Percentiles rank a stretch among this genome's conserved stretches.
phyloP scores from a whole-genome alignment of 768 basidiomycete genomes.

The Lactifluus subvellereus region DNA sequence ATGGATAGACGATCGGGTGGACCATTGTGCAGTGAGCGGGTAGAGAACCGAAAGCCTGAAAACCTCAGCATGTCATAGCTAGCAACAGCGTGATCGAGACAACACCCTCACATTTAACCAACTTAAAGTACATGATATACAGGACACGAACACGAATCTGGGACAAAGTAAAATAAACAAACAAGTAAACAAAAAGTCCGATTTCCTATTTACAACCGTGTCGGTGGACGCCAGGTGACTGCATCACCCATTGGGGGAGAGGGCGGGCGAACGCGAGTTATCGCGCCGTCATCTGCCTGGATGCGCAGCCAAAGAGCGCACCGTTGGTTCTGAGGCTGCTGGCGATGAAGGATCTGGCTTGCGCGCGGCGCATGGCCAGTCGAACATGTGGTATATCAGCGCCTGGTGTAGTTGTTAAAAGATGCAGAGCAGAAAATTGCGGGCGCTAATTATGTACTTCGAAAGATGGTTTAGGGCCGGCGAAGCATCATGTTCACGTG shows the following conservation, averaged over 20 bases:
- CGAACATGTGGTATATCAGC: slow-evolving; percentile 27
- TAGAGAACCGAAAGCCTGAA: not conserved
- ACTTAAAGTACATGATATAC: not conserved
- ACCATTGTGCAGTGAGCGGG: not conserved
- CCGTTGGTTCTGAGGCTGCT: slow-evolving; percentile 24
- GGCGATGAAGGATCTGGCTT: slow-evolving; percentile 23
- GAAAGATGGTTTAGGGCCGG: slow-evolving; percentile 9
- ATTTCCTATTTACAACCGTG: not conserved
- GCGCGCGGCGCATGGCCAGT: slow-evolving; percentile 17
- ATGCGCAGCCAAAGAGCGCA: slow-evolving; percentile 27
- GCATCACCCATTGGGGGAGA: slow-evolving; percentile 18
- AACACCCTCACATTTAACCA: not conserved
- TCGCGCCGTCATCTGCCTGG: not conserved
- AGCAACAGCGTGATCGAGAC: not conserved
- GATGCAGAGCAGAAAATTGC: not conserved
- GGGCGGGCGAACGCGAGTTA: not conserved
- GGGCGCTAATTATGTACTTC: not conserved
- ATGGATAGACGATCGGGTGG: too few relatives aligned
- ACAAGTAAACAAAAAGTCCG: not conserved
- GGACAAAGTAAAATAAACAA: not conserved
- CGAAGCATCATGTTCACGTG: not conserved
- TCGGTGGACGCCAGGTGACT: slow-evolving; percentile 26
- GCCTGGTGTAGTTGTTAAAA: slow-evolving; percentile 26
- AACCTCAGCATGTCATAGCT: not conserved
- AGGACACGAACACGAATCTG: not conserved